A percentile compares a stretch with the other conserved stretches of the same genome.
Conservation (phyloP, 371 early-diverging fungal genomes). For the Zychaea mexicana region DNA sequence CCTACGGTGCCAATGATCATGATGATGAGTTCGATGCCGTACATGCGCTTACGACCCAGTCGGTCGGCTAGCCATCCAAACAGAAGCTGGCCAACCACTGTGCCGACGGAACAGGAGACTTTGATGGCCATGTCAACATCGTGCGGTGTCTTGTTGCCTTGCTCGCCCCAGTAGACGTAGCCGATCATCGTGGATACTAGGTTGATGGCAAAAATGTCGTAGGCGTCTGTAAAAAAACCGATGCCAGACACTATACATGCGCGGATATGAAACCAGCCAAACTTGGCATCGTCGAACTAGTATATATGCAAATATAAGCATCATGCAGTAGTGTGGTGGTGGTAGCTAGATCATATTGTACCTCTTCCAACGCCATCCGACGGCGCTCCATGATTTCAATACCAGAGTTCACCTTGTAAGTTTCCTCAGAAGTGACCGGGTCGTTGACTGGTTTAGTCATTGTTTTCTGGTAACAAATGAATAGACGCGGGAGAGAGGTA, state of each 20-base stretch:
- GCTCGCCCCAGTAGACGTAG: conserved; percentile 60
- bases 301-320: too few species aligned
- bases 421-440: background rate
- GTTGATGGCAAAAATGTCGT: conserved; percentile 88
- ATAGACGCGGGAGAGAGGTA: background rate
- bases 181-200: conserved; percentile 79
- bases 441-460: background rate
- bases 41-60: conserved; percentile 81
- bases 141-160: conserved; percentile 49
- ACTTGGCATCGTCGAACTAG: conserved; percentile 54
- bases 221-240: conserved; percentile 89
- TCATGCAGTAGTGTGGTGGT: too few species aligned
- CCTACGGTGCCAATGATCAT: conserved; percentile 76
- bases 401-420: conserved; percentile 10
- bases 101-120: conserved; percentile 76
- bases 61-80: conserved; percentile 84
- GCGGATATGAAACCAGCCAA: conserved; percentile 84
- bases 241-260: conserved; percentile 86
- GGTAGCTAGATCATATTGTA: too few species aligned
- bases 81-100: conserved; percentile 75
- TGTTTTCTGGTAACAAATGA: background rate
- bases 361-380: conserved; percentile 40
- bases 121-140: conserved; percentile 71
- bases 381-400: conserved; percentile 38
- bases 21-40: conserved; percentile 84